Conservation (phyloP, 2,329 filamentous ascomycete species). For the Aureobasidium sp. region DNA sequence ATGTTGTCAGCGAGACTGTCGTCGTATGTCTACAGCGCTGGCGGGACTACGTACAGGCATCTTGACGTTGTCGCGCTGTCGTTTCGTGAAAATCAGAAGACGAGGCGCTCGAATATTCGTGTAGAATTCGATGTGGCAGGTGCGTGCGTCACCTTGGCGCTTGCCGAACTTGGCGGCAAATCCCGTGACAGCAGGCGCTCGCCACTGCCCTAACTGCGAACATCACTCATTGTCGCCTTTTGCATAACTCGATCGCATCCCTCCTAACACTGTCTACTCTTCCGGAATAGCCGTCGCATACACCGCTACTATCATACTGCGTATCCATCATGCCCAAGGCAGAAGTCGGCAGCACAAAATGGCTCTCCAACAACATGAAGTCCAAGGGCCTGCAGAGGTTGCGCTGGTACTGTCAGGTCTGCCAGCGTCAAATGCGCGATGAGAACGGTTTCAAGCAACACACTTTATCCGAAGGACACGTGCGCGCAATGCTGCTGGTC, state of each 20-base stretch:
- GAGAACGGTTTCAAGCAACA: slow-evolving; percentile 85
- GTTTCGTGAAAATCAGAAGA: background rate
- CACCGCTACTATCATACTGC: too few relatives aligned
- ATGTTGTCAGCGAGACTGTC: background rate
- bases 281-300: background rate
- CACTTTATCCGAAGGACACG: slow-evolving; percentile 73
- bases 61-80: slow-evolving; percentile 16
- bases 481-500: slow-evolving; percentile 80
- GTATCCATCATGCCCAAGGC: slow-evolving; percentile 47
- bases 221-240: background rate
- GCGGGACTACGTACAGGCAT: slow-evolving; percentile 17
- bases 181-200: background rate
- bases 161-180: slow-evolving; percentile 10
- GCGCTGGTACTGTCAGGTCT: slow-evolving; percentile 82
- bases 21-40: background rate
- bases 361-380: slow-evolving; percentile 86
- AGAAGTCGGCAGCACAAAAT: slow-evolving; percentile 85
- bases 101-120: slow-evolving; percentile 5
- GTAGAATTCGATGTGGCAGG: slow-evolving; percentile 2
- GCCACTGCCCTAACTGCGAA: background rate
- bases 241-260: background rate
- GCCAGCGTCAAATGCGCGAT: slow-evolving; percentile 68
- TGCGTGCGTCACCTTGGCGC: slow-evolving; percentile 9
- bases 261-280: background rate
- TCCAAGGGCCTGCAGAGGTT: slow-evolving; percentile 68